Conservation (phyloP, 2,329 filamentous ascomycete genomes). For the Didymella segeticola region DNA sequence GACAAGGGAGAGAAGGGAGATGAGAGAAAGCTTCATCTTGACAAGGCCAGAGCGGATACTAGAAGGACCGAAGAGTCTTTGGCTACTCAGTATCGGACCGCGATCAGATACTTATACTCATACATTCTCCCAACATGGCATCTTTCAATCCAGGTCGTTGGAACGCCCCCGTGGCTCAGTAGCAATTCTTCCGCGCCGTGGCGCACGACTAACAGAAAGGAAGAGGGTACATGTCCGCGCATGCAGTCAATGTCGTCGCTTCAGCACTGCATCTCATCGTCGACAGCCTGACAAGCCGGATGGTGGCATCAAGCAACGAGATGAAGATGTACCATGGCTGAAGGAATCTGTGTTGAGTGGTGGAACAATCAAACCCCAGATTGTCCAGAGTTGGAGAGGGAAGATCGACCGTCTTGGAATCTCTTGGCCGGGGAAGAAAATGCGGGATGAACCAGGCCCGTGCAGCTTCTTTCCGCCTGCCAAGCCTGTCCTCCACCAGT, state of each 20-base stretch:
- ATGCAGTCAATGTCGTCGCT: background rate
- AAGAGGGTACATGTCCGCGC: slow-evolving; percentile 4
- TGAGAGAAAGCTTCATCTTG: slow-evolving; percentile 36
- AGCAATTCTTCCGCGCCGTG: slow-evolving; percentile 25
- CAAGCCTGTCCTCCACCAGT: slow-evolving; percentile 8
- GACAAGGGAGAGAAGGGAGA: slow-evolving; percentile 26
- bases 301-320: slow-evolving; percentile 15
- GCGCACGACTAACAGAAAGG: slow-evolving; percentile 5
- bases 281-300: slow-evolving; percentile 5
- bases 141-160: slow-evolving; percentile 5
- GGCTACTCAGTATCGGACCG: background rate
- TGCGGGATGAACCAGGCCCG: slow-evolving; percentile 4
- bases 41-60: background rate
- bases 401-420: slow-evolving; percentile 21
- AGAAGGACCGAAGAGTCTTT: slow-evolving; percentile 4
- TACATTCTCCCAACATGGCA: background rate
- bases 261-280: slow-evolving; percentile 14
- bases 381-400: slow-evolving; percentile 20
- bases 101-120: slow-evolving; percentile 16
- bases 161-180: background rate
- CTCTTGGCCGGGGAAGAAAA: slow-evolving; percentile 20
- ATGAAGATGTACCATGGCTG: slow-evolving; percentile 23
- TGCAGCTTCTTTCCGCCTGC: slow-evolving; percentile 1
- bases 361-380: slow-evolving; percentile 30
- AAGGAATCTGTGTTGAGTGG: slow-evolving; percentile 21